phyloP scores from a whole-genome alignment of 441 rosid genomes.

The Arabidopsis lyrata region DNA sequence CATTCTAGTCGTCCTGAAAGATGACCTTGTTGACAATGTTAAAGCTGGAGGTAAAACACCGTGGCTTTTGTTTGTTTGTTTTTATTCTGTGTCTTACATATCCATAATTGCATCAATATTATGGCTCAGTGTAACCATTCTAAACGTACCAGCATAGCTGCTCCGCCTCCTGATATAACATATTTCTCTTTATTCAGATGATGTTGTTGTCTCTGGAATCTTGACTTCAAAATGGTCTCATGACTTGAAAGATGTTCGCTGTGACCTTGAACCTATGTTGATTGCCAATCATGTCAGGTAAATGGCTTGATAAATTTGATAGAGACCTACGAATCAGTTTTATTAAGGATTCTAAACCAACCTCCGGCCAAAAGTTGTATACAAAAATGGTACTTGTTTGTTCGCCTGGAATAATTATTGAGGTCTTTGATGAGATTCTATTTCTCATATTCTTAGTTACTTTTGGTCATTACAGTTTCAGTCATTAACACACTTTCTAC shows the following conservation, averaged over 20 bases:
- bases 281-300: slow-evolving; percentile 93
- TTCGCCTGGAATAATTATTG: slow-evolving; percentile 13
- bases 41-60: slow-evolving; percentile 89
- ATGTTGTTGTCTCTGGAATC: slow-evolving; percentile 85
- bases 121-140: slow-evolving; percentile 13
- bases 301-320: slow-evolving; percentile 13
- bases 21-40: slow-evolving; percentile 96
- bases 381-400: slow-evolving; percentile 8
- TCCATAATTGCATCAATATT: neutral
- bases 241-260: slow-evolving; percentile 90
- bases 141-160: neutral
- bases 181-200: slow-evolving; percentile 63
- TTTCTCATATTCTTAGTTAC: neutral
- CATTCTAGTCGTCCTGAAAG: slow-evolving; percentile 75
- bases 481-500: slow-evolving; percentile 20
- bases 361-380: slow-evolving; percentile 14
- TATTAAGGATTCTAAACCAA: neutral
- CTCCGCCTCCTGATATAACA: neutral
- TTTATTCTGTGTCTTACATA: neutral
- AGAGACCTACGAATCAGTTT: neutral
- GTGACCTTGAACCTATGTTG: slow-evolving; percentile 90
- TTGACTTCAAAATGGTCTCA: slow-evolving; percentile 98
- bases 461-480: neutral
- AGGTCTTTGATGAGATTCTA: neutral
- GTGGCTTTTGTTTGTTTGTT: slow-evolving; percentile 18